Conservation (phyloP, 2,329 filamentous ascomycete genomes). For the Metarhizium rileyi region DNA sequence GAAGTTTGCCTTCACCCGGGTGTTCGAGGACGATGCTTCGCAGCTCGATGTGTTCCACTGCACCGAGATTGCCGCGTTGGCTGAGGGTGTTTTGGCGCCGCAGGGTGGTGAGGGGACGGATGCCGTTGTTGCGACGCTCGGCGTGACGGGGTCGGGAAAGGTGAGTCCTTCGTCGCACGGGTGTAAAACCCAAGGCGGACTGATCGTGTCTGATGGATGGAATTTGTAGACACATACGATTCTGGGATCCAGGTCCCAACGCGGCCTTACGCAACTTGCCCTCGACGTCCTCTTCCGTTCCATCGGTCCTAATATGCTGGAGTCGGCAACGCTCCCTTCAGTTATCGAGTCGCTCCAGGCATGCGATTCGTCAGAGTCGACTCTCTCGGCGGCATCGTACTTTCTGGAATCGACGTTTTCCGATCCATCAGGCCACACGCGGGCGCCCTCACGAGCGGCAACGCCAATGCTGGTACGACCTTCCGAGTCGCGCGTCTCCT, state of each 20-base stretch:
- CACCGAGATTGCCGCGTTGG: constrained; percentile 62
- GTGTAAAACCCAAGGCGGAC: neutral
- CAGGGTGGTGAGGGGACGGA: constrained; percentile 72
- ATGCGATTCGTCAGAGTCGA: constrained; percentile 73
- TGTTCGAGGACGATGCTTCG: constrained; percentile 78
- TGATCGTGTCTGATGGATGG: neutral
- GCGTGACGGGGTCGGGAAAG: constrained; percentile 94
- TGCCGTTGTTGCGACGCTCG: constrained; percentile 81
- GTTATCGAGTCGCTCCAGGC: constrained; percentile 65
- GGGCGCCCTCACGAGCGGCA: constrained; percentile 53
- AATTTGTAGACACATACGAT: constrained; percentile 78
- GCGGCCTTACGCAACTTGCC: constrained; percentile 83
- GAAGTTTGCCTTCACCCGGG: constrained; percentile 86
- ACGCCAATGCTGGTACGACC: constrained; percentile 59
- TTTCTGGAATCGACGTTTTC: constrained; percentile 74
- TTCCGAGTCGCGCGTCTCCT: constrained; percentile 24
- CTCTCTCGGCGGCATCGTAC: constrained; percentile 60
- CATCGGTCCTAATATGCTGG: constrained; percentile 61
- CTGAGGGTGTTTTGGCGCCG: constrained; percentile 71
- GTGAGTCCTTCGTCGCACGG: constrained; percentile 32
- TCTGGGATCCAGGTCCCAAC: constrained; percentile 74
- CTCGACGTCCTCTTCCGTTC: constrained; percentile 85
- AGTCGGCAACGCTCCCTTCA: constrained; percentile 44
- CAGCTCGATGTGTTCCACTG: constrained; percentile 83
- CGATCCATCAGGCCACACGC: constrained; percentile 48